phyloP scores from a whole-genome alignment of 2,329 filamentous ascomycete genomes.

The Fusarium nodosum region DNA sequence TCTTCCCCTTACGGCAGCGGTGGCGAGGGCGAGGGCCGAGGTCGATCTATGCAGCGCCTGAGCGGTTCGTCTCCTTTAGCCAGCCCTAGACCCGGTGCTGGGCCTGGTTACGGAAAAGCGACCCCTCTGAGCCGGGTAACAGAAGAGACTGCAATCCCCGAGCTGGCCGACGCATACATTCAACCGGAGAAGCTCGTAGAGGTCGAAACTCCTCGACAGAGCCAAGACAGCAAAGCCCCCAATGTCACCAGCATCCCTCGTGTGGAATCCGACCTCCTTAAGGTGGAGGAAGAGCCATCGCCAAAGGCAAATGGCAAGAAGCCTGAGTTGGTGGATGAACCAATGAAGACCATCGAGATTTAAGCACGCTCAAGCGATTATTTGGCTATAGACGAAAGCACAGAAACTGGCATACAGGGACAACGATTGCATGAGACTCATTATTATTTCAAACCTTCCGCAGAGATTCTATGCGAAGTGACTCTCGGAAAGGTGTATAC shows the following conservation, averaged over 20 bases:
- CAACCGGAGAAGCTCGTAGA: conserved; percentile 68
- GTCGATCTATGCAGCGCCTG: conserved; percentile 78
- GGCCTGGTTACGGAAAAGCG: conserved; percentile 68
- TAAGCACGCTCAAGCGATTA: conserved; percentile 49
- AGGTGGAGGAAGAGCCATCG: conserved; percentile 43
- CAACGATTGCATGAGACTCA: conserved; percentile 50
- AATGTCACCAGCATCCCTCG: conserved; percentile 54
- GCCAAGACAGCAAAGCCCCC: conserved; percentile 57
- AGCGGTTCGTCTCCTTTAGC: conserved; percentile 72
- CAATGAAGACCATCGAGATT: conserved; percentile 74
- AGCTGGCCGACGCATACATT: conserved; percentile 56
- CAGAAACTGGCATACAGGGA: conserved; percentile 47
- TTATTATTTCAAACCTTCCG: conserved; percentile 57
- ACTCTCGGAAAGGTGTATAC: conserved; percentile 44
- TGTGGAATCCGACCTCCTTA: conserved; percentile 55
- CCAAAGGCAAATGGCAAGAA: conserved; percentile 59
- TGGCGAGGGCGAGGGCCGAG: conserved; percentile 73
- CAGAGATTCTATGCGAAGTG: conserved; percentile 45
- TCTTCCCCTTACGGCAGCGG: conserved; percentile 76
- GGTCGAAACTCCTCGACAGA: conserved; percentile 66
- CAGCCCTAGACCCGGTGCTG: conserved; percentile 68
- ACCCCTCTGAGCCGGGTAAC: conserved; percentile 81
- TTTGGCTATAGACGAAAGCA: conserved; percentile 46
- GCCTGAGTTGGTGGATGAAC: conserved; percentile 60
- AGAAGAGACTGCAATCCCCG: conserved; percentile 70